Evolutionary conservation across 2,329 filamentous ascomycete genomes (phyloP).

Genomic region (Pseudogymnoascus sp.): DNA sequence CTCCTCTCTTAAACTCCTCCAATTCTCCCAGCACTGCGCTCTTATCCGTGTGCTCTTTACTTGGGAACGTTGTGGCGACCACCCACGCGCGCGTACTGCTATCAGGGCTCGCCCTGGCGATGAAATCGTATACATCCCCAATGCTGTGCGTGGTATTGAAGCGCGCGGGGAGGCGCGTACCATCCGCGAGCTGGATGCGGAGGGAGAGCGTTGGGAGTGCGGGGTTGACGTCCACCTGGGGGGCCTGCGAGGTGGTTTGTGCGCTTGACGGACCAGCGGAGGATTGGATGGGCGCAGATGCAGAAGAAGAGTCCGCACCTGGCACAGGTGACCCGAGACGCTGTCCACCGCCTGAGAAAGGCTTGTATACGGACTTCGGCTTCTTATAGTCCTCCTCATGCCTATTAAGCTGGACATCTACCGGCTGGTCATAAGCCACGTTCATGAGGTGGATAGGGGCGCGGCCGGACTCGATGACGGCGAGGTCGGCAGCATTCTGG

Average conservation of each 20-base stretch:
- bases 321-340: conserved; percentile 73
- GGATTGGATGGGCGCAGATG: conserved; percentile 25
- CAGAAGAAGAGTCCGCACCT: conserved; percentile 39
- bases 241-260: conserved; percentile 20
- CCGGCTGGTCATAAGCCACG: conserved; percentile 64
- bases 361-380: conserved; percentile 68
- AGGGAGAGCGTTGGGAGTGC: conserved; percentile 62
- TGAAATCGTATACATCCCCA: conserved; percentile 69
- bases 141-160: conserved; percentile 77
- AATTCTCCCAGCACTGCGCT: conserved; percentile 50
- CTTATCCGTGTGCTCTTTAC: conserved; percentile 70
- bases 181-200: conserved; percentile 72
- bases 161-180: conserved; percentile 66
- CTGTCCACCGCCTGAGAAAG: conserved; percentile 65
- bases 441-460: conserved; percentile 74
- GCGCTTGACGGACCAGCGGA: conserved; percentile 29
- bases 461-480: conserved; percentile 69
- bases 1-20: conserved; percentile 58
- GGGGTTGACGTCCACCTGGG: conserved; percentile 48
- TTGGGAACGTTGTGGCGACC: conserved; percentile 75
- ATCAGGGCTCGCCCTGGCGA: conserved; percentile 54
- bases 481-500: conserved; percentile 60
- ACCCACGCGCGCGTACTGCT: conserved; percentile 58
- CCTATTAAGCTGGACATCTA: conserved; percentile 68
- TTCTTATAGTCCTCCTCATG: conserved; percentile 66